Conservation (phyloP, 768 basidiomycete species). For the Naganishia friedmannii region DNA sequence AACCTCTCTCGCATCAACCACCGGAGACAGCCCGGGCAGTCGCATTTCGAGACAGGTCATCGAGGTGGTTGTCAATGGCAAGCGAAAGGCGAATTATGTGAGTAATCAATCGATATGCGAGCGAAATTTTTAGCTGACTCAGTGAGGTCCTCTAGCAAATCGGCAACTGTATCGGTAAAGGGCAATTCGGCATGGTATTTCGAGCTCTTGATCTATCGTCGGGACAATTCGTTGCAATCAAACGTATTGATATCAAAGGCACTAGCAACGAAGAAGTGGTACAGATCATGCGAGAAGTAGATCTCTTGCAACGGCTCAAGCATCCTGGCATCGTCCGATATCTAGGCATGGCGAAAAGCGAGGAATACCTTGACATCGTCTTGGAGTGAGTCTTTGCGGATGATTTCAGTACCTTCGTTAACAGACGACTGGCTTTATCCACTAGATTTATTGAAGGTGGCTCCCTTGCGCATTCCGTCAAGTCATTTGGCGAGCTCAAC, state of each 20-base stretch:
- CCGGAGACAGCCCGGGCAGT: constrained; percentile 5
- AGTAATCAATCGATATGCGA: background rate
- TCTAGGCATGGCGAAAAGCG: constrained; percentile 88
- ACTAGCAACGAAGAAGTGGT: constrained; percentile 84
- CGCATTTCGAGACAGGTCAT: constrained; percentile 12
- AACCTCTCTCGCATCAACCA: constrained; percentile 22
- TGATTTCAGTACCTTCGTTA: background rate
- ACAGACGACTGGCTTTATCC: background rate
- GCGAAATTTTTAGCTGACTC: background rate
- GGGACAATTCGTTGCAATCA: constrained; percentile 98
- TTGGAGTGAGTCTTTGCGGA: constrained; percentile 69
- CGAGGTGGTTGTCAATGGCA: constrained; percentile 16
- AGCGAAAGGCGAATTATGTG: constrained; percentile 26
- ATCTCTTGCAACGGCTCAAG: constrained; percentile 80
- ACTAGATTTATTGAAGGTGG: constrained; percentile 91
- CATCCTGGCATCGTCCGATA: constrained; percentile 98
- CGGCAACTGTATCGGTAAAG: constrained; percentile 92
- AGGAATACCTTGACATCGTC: constrained; percentile 82
- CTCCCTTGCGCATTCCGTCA: constrained; percentile 85
- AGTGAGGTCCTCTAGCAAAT: constrained; percentile 67
- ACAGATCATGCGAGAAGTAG: constrained; percentile 90
- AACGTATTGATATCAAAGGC: constrained; percentile 85
- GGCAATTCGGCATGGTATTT: constrained; percentile 95
- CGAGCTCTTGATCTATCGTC: constrained; percentile 88
- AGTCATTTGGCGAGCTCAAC: constrained; percentile 88